phyloP scores from a whole-genome alignment of 208 protist genomes.

The Borovskyia barvae region DNA sequence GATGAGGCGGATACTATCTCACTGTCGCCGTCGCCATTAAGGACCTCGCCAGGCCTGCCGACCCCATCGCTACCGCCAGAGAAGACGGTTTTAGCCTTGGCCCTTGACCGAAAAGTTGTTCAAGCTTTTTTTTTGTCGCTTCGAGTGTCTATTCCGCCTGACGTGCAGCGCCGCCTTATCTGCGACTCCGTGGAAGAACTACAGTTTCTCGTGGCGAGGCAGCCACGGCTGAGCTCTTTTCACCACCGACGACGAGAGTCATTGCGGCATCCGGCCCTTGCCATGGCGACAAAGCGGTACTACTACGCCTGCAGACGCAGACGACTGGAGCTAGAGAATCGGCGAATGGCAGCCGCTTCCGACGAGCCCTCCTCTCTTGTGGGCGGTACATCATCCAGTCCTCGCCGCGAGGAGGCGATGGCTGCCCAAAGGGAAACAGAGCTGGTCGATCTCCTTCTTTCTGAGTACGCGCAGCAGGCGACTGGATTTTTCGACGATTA shows the following conservation, averaged over 20 bases:
- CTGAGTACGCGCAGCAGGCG: constrained; percentile 26
- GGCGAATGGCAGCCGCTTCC: constrained; percentile 9
- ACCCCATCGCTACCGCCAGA: not conserved
- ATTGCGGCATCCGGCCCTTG: constrained; percentile 76
- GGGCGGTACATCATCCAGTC: not conserved
- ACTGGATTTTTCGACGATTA: constrained; percentile 5
- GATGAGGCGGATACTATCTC: no score
- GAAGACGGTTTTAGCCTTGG: not conserved
- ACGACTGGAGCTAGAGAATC: constrained; percentile 18
- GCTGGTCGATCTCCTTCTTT: constrained; percentile 22
- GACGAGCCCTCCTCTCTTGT: not conserved
- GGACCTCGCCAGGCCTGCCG: no score
- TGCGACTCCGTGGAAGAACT: constrained; percentile 48
- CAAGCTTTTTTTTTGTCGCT: constrained; percentile 69
- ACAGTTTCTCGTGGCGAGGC: constrained; percentile 68
- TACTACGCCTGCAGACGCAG: constrained; percentile 39
- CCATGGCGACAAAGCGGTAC: constrained; percentile 74
- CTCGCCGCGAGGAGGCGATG: not conserved
- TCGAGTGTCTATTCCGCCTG: constrained; percentile 53
- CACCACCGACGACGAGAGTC: constrained; percentile 65
- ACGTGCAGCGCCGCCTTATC: constrained; percentile 40
- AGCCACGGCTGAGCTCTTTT: constrained; percentile 70
- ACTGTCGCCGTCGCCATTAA: no score
- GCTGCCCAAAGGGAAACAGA: constrained; percentile 11
- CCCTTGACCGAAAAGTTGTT: constrained; percentile 21